phyloP scores from a whole-genome alignment of 169 alveolate species.

The Babesia ovis region DNA sequence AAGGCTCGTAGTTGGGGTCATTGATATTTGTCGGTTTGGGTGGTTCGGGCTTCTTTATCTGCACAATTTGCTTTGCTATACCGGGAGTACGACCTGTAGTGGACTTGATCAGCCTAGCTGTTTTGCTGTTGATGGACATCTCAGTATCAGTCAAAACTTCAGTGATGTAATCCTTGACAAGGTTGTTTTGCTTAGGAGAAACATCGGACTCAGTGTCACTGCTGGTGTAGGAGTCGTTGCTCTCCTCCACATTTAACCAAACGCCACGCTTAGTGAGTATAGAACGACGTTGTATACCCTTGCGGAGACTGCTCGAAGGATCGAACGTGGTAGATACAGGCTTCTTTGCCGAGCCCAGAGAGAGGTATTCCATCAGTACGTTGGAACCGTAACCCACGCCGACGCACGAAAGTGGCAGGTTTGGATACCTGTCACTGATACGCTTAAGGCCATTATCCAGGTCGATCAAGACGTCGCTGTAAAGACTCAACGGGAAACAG shows the following conservation, averaged over 20 bases:
- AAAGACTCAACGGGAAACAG: slow-evolving; percentile 58
- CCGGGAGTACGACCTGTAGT: neutral
- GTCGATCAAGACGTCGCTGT: slow-evolving; percentile 54
- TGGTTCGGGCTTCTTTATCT: neutral
- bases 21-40: neutral
- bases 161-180: no score
- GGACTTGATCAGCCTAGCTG: neutral
- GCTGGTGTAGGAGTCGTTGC: neutral
- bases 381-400: slow-evolving; percentile 61
- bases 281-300: neutral
- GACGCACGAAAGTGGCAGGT: slow-evolving; percentile 39
- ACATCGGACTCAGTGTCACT: neutral
- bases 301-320: neutral
- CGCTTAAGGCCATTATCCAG: slow-evolving; percentile 44
- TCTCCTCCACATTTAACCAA: neutral
- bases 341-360: slow-evolving; percentile 41
- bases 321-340: neutral
- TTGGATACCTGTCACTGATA: slow-evolving; percentile 49
- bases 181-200: neutral
- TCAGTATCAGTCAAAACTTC: neutral
- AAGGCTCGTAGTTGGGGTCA: slow-evolving; percentile 30
- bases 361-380: slow-evolving; percentile 58
- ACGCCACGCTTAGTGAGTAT: neutral
- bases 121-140: neutral
- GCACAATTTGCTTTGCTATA: neutral